Evolutionary conservation across 257 asterid genomes (phyloP).

Genomic region (Gardenia jasminoides): DNA sequence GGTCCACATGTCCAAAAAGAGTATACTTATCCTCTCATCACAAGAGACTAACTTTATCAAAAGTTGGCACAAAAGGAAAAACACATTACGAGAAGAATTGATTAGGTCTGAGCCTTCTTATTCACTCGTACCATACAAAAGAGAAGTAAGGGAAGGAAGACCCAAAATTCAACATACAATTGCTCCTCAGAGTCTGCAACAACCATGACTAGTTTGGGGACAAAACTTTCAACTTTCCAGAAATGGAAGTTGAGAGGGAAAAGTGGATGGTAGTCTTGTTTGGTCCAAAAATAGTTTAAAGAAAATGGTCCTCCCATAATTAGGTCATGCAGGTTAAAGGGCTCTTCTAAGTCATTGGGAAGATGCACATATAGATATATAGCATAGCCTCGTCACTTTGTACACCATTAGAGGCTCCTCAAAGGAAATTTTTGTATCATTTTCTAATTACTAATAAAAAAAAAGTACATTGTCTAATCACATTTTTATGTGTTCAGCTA

Average conservation of each 20-base stretch:
- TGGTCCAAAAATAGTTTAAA: constrained; percentile 42
- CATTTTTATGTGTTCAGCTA: too few relatives aligned
- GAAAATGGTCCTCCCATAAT: constrained; percentile 48
- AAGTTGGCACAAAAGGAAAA: constrained; percentile 37
- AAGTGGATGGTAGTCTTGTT: constrained; percentile 43
- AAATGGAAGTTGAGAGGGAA: constrained; percentile 40
- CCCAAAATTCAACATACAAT: constrained; percentile 49
- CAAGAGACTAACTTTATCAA: constrained; percentile 45
- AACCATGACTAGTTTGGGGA: constrained; percentile 45
- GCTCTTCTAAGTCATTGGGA: constrained; percentile 38
- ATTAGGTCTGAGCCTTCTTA: constrained; percentile 29
- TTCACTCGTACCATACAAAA: constrained; percentile 46
- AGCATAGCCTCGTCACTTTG: not conserved
- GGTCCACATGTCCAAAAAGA: constrained; percentile 35
- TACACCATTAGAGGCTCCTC: not conserved
- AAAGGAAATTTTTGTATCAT: not conserved
- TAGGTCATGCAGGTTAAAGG: constrained; percentile 49
- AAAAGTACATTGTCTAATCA: not conserved
- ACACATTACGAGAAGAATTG: constrained; percentile 35
- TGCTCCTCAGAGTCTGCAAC: constrained; percentile 57
- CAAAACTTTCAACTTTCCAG: constrained; percentile 47
- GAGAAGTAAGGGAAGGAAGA: constrained; percentile 33
- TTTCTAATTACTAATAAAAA: too few relatives aligned
- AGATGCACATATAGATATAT: constrained; percentile 17
- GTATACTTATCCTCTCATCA: constrained; percentile 33